Conservation (phyloP, 768 basidiomycete species). For the Lactarius hatsudake region DNA sequence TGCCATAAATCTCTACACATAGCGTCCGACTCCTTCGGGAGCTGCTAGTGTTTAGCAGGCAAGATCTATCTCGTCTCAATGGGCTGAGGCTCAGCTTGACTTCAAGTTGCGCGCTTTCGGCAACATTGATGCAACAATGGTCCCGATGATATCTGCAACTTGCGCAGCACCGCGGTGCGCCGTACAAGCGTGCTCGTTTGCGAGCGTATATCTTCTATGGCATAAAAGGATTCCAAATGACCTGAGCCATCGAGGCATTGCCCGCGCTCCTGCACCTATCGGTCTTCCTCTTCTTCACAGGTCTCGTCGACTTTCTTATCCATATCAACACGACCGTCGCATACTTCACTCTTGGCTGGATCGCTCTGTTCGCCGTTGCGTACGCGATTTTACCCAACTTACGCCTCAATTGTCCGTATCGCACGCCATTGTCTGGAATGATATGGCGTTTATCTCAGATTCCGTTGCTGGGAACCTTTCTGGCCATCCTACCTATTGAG, state of each 20-base stretch:
- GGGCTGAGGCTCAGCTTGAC: too few species aligned
- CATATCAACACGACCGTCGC: constrained; percentile 14
- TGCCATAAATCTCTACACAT: too few species aligned
- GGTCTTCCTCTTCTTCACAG: constrained; percentile 12
- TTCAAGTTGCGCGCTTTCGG: too few species aligned
- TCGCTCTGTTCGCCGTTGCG: not conserved
- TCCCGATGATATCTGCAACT: not conserved
- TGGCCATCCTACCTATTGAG: not conserved
- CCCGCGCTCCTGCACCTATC: constrained; percentile 5
- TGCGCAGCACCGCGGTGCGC: not conserved
- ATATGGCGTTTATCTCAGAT: not conserved
- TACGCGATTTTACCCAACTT: not conserved
- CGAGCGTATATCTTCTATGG: not conserved
- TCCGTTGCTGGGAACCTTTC: not conserved
- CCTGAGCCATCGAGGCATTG: not conserved
- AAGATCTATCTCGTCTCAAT: too few species aligned
- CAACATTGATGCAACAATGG: too few species aligned
- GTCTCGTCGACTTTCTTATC: constrained; percentile 22
- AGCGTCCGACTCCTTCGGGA: too few species aligned
- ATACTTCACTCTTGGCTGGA: constrained; percentile 3
- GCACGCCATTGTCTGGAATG: not conserved
- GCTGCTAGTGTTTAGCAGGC: too few species aligned
- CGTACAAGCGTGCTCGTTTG: not conserved
- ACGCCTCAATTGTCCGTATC: not conserved
- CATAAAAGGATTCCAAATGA: not conserved